phyloP scores from a whole-genome alignment of 2,329 filamentous ascomycete species.

The Rachicladosporium sp. region DNA sequence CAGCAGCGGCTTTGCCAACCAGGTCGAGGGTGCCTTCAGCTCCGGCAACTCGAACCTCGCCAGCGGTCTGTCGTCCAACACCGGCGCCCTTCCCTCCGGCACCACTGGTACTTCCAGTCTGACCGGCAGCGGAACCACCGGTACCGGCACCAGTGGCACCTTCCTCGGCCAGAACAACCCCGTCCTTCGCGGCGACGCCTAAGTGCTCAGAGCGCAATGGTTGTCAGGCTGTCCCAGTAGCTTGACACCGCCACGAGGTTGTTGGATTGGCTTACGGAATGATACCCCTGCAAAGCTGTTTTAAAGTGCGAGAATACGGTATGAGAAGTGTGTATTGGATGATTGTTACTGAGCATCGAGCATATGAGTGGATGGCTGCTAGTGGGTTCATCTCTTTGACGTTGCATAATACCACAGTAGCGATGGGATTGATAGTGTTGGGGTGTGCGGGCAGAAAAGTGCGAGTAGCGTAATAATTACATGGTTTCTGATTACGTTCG shows the following conservation, averaged over 20 bases:
- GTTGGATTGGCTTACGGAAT: too few species aligned
- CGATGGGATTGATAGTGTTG: neutral
- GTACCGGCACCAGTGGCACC: constrained; percentile 23
- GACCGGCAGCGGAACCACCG: constrained; percentile 7
- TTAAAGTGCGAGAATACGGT: neutral
- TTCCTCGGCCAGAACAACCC: constrained; percentile 31
- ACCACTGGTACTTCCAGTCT: constrained; percentile 7
- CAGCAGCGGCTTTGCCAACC: constrained; percentile 26
- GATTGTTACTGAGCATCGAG: neutral
- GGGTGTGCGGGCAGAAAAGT: too few species aligned
- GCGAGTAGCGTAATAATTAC: too few species aligned
- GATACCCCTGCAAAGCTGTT: too few species aligned
- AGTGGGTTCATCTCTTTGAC: neutral
- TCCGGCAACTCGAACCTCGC: neutral
- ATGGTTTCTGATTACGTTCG: too few species aligned
- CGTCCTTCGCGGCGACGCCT: constrained; percentile 28
- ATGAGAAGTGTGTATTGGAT: neutral
- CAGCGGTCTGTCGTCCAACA: constrained; percentile 3
- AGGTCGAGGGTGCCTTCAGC: constrained; percentile 33
- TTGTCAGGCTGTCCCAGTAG: too few species aligned
- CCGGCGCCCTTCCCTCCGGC: constrained; percentile 6
- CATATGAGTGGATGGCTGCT: neutral
- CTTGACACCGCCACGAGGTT: too few species aligned
- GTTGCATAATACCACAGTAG: neutral
- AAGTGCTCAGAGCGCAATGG: constrained; percentile 6